Conservation (phyloP, 78 protist species). For the Paratrimastix pyriformis region DNA sequence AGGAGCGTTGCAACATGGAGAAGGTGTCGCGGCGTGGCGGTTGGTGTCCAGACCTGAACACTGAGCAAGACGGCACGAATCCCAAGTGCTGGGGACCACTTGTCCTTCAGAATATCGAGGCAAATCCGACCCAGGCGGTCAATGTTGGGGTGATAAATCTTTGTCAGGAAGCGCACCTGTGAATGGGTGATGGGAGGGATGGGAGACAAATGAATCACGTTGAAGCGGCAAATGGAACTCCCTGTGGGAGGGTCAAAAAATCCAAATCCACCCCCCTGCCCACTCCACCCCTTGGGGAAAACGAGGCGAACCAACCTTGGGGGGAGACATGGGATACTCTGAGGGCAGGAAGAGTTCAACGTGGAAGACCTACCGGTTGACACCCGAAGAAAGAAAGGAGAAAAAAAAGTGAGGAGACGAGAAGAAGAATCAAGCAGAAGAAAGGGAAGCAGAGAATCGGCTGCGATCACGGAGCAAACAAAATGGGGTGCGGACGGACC, state of each 20-base stretch:
- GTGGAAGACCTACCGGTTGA: constrained; percentile 73
- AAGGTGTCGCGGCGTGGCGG: background rate
- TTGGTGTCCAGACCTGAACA: constrained; percentile 52
- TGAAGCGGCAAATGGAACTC: background rate
- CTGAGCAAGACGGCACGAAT: constrained; percentile 87
- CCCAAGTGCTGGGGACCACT: constrained; percentile 97
- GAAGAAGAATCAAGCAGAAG: background rate
- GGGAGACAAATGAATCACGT: background rate
- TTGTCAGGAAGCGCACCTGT: constrained; percentile 46
- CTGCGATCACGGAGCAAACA: background rate
- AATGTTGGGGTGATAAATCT: constrained; percentile 97
- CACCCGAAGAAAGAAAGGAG: constrained; percentile 31
- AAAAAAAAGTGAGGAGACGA: background rate
- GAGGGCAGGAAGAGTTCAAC: constrained; percentile 86
- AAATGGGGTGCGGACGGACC: background rate
- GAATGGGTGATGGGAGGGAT: background rate
- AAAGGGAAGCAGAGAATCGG: background rate
- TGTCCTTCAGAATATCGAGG: constrained; percentile 91
- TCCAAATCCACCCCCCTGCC: too few species aligned
- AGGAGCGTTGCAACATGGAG: background rate
- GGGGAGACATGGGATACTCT: constrained; percentile 93
- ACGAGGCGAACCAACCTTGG: constrained; percentile 76
- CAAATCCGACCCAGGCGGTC: constrained; percentile 88
- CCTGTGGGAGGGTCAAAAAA: background rate
- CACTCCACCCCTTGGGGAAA: too few species aligned